Evolutionary conservation across 139 green algal species (phyloP), one percentile per base, ranked within the genome.

Genomic region (Gonium pectorale): DNA sequence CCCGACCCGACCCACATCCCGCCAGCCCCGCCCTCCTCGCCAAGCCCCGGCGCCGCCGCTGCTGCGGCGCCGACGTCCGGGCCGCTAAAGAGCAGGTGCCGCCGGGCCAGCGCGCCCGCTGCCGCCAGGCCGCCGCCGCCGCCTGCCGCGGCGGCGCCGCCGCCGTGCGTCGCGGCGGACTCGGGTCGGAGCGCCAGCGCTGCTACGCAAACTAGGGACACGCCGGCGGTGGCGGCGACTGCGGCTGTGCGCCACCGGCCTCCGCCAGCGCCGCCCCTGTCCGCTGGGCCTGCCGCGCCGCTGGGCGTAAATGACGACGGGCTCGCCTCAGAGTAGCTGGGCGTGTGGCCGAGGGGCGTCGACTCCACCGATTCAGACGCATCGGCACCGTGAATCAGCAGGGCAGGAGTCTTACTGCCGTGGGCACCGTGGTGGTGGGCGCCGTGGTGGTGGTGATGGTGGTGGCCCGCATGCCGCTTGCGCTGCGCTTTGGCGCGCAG

Each of bases 361-460:
- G n/a, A n/a, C n/a, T n/a, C n/a, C n/a, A n/a, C n/a, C n/a, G n/a
- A n/a, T n/a, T n/a, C n/a, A n/a, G n/a, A n/a, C n/a, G n/a, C n/a
- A n/a, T n/a, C n/a, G n/a, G n/a, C n/a, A n/a, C n/a, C n/a, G n/a
- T n/a, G n/a, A n/a, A n/a, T n/a, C n/a, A n/a, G n/a, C n/a, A n/a
- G n/a, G n/a, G n/a, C n/a, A n/a, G n/a, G n/a, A n/a, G n/a, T n/a
- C n/a, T n/a, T n/a, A n/a, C n/a, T n/a, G n/a, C n/a, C n/a, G n/a
- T n/a, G n/a, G n/a, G n/a, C n/a, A n/a, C n/a, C n/a, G n/a, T n/a
- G n/a, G 64, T 72, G 79, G 46, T 86, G 70, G 21, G 74, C 80
- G 29, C 64, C n/a, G 59, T 71, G 44, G 52, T 64, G 71, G 17
- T 80, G 74, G 31, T 68, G 60, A 49, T 79, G 87, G 56, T 86